A percentile compares a stretch with the other conserved stretches of the same genome.
These are phyloP conservation scores for Metschnikowia anglica DNA, from an alignment of 805 yeast genomes.

Conservation along the genomic window DNA sequence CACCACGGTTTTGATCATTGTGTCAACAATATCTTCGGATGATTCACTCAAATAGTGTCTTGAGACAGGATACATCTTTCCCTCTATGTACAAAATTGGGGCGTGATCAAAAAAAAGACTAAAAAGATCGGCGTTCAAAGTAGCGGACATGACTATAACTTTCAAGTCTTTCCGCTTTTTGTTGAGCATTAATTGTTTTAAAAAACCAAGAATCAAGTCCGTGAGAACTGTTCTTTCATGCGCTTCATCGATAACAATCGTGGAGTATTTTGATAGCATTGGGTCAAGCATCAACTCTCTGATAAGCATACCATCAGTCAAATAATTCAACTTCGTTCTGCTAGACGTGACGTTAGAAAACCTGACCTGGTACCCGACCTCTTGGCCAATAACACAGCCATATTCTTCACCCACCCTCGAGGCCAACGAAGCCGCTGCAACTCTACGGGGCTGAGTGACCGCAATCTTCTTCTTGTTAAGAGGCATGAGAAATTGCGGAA, in stretches of 20 bases:
- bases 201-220: slow-evolving; percentile 84
- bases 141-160: slow-evolving; percentile 92
- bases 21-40: slow-evolving; percentile 81
- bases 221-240: slow-evolving; percentile 95
- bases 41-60: slow-evolving; percentile 62
- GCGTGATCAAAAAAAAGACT: slow-evolving; percentile 74
- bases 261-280: slow-evolving; percentile 60
- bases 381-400: slow-evolving; percentile 75
- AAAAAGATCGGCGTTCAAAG: slow-evolving; percentile 87
- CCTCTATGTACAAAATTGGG: slow-evolving; percentile 85
- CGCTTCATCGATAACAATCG: slow-evolving; percentile 90
- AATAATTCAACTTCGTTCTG: slow-evolving; percentile 71
- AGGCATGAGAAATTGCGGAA: slow-evolving; percentile 81
- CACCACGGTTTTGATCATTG: slow-evolving; percentile 66
- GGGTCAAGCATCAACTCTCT: slow-evolving; percentile 85
- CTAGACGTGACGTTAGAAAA: slow-evolving; percentile 67
- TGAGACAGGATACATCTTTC: slow-evolving; percentile 83
- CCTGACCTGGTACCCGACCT: slow-evolving; percentile 94
- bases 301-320: slow-evolving; percentile 96
- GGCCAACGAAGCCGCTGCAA: slow-evolving; percentile 73
- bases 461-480: slow-evolving; percentile 25
- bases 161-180: slow-evolving; percentile 58
- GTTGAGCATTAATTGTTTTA: slow-evolving; percentile 58
- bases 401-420: slow-evolving; percentile 85
- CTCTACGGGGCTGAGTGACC: slow-evolving; percentile 63